A percentile compares a stretch with the other conserved stretches of the same genome.
These are phyloP conservation scores for Ophiosphaerella narmari DNA, from an alignment of 2,329 filamentous ascomycete genomes.

Conservation along the genomic window DNA sequence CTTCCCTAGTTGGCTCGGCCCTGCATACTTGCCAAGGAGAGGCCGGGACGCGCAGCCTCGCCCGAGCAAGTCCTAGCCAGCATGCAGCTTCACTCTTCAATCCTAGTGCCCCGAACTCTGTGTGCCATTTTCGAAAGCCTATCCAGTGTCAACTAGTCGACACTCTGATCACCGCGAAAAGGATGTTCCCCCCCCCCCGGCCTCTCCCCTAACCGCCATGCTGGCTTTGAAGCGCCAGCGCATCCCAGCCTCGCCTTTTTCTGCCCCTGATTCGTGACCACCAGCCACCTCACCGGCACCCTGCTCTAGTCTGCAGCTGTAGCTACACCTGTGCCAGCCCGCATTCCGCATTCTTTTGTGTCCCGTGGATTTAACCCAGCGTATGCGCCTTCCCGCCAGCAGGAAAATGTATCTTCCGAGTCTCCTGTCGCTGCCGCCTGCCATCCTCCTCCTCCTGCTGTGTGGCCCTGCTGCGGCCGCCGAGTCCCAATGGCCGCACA, in stretches of 20 bases:
- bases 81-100: too few species aligned
- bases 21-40: too few species aligned
- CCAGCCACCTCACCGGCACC: constrained; percentile 36
- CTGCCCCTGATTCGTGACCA: constrained; percentile 23
- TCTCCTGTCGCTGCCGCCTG: constrained; percentile 37
- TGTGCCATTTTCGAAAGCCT: too few species aligned
- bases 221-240: constrained; percentile 31
- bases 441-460: constrained; percentile 35
- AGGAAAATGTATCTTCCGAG: constrained; percentile 29
- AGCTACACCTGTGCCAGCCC: neutral
- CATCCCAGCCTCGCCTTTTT: constrained; percentile 45
- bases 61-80: too few species aligned
- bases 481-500: constrained; percentile 52
- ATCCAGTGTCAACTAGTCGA: too few species aligned
- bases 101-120: too few species aligned
- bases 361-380: constrained; percentile 12
- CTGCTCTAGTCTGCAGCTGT: neutral
- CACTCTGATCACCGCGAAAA: neutral
- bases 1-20: too few species aligned
- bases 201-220: too few species aligned
- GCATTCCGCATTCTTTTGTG: constrained; percentile 14
- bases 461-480: constrained; percentile 28
- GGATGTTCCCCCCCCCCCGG: constrained; percentile 22
- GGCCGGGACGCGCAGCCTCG: too few species aligned
- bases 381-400: neutral